phyloP scores from a whole-genome alignment of 345 rosid species.

The Brassica cretica region DNA sequence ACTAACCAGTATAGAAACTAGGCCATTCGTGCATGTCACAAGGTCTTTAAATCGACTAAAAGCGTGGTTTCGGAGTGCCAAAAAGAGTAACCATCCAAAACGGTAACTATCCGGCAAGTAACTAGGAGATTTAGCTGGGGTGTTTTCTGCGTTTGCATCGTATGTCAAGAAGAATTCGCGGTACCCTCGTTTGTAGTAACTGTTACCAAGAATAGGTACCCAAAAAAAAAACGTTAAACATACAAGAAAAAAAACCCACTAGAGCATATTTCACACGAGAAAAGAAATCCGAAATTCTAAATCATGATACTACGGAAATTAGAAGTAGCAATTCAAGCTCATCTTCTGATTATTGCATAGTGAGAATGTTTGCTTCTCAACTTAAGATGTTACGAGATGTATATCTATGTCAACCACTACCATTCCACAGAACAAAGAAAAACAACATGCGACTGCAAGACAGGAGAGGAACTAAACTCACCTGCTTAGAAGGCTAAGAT shows the following conservation, averaged over 20 bases:
- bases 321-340: not conserved
- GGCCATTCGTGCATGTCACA: slow-evolving; percentile 81
- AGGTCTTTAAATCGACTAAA: slow-evolving; percentile 85
- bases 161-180: slow-evolving; percentile 65
- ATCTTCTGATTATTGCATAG: slow-evolving; percentile 11
- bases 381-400: too few relatives aligned
- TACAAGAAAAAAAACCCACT: not conserved
- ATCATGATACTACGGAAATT: not conserved
- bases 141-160: slow-evolving; percentile 53
- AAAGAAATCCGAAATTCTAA: not conserved
- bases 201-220: slow-evolving; percentile 39
- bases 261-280: slow-evolving; percentile 4
- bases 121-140: slow-evolving; percentile 46
- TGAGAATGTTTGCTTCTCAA: slow-evolving; percentile 6
- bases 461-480: slow-evolving; percentile 35
- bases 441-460: slow-evolving; percentile 8
- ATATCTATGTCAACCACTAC: not conserved
- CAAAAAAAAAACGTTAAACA: slow-evolving; percentile 1
- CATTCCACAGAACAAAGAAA: slow-evolving; percentile 10
- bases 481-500: slow-evolving; percentile 86
- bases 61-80: slow-evolving; percentile 85
- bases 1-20: slow-evolving; percentile 91
- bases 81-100: slow-evolving; percentile 91
- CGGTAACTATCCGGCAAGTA: slow-evolving; percentile 56
- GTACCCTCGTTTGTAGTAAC: slow-evolving; percentile 78